A percentile compares a stretch with the other conserved stretches of the same genome.
These are phyloP conservation scores for Termitomyces sp. DNA, from an alignment of 768 basidiomycete species.

Conservation along the genomic window DNA sequence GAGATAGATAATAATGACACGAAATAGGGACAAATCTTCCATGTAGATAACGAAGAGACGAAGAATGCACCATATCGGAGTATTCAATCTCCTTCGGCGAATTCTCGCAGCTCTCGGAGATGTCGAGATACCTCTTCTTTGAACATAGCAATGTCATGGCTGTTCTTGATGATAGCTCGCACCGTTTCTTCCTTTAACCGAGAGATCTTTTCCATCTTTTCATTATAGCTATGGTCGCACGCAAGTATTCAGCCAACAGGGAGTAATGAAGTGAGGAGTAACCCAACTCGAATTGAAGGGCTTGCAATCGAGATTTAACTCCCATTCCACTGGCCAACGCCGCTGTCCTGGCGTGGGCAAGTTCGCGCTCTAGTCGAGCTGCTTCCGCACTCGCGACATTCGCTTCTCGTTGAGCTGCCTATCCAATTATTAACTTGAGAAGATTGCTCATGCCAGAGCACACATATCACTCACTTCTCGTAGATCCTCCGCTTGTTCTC, in stretches of 20 bases:
- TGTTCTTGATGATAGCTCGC: slow-evolving; percentile 79
- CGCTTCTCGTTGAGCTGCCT: slow-evolving; percentile 81
- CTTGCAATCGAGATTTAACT: slow-evolving; percentile 74
- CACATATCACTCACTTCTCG: slow-evolving; percentile 58
- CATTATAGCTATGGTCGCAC: slow-evolving; percentile 55
- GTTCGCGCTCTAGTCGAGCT: slow-evolving; percentile 62
- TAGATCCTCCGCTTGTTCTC: slow-evolving; percentile 76
- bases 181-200: slow-evolving; percentile 78
- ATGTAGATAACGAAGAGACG: neutral
- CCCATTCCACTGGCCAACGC: slow-evolving; percentile 81
- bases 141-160: slow-evolving; percentile 79
- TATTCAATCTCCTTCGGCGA: slow-evolving; percentile 40
- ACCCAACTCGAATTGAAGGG: slow-evolving; percentile 72
- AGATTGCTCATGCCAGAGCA: neutral
- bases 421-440: neutral
- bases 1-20: neutral
- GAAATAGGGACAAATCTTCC: neutral
- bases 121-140: slow-evolving; percentile 75
- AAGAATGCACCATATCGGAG: neutral
- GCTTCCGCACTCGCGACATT: slow-evolving; percentile 64
- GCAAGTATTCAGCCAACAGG: slow-evolving; percentile 5
- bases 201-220: slow-evolving; percentile 73
- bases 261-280: neutral
- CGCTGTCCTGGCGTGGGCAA: slow-evolving; percentile 71
- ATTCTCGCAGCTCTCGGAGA: slow-evolving; percentile 64